A percentile compares a stretch with the other conserved stretches of the same genome.
Conservation (phyloP, 768 basidiomycete species). For the Leucosporidium creatinivorum region DNA sequence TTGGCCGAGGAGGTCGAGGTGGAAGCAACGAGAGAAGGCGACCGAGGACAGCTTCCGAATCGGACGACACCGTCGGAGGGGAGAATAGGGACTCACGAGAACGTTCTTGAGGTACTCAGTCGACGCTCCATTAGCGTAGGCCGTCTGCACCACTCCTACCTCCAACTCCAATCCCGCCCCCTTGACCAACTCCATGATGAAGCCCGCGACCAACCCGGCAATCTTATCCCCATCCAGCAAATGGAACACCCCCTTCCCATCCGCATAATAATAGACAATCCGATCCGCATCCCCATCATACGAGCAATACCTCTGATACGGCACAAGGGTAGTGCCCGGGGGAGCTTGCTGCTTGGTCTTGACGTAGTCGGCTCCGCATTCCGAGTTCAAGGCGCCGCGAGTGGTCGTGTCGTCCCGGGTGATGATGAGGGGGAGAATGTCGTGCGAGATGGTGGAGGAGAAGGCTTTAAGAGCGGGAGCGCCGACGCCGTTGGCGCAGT, state of each 20-base stretch:
- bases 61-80: background rate
- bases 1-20: background rate
- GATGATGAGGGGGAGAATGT: conserved; percentile 54
- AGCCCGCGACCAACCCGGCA: conserved; percentile 82
- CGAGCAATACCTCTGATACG: conserved; percentile 64
- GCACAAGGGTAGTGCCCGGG: conserved; percentile 57
- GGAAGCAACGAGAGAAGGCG: background rate
- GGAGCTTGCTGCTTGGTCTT: conserved; percentile 87
- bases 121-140: conserved; percentile 95
- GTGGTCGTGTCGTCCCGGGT: conserved; percentile 62
- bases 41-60: background rate
- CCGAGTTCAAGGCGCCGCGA: conserved; percentile 67
- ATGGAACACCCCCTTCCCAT: conserved; percentile 67
- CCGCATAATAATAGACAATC: conserved; percentile 83
- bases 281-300: conserved; percentile 97
- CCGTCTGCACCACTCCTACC: conserved; percentile 95
- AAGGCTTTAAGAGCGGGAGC: conserved; percentile 62
- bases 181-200: conserved; percentile 82
- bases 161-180: conserved; percentile 75
- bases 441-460: conserved; percentile 20
- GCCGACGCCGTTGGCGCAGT: conserved; percentile 99
- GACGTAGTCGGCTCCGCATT: conserved; percentile 93
- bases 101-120: conserved; percentile 85
- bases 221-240: conserved; percentile 99
- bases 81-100: conserved; percentile 37